These are phyloP conservation scores for Sclerotinia spermophila DNA, from an alignment of 2,329 filamentous ascomycete genomes.

Conservation along the genomic window DNA sequence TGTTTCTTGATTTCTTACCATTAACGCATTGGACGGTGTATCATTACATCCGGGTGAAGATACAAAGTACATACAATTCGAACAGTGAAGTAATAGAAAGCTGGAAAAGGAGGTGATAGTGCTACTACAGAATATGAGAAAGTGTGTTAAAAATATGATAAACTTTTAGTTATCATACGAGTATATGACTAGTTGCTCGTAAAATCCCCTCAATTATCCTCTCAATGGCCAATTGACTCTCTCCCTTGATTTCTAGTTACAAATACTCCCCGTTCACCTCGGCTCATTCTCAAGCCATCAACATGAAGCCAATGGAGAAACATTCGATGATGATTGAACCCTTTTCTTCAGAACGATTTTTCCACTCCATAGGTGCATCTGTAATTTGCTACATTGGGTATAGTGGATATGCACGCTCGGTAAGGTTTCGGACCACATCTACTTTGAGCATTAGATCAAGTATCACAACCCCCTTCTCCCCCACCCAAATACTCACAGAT, in stretches of 20 bases:
- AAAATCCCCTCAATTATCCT: neutral
- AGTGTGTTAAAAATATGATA: neutral
- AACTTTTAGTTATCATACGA: no score
- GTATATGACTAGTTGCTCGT: no score
- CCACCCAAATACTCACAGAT: neutral
- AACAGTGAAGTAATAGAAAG: neutral
- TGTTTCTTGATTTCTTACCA: no score
- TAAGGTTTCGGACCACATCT: neutral
- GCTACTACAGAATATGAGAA: no score
- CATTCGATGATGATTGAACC: neutral
- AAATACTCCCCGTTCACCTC: neutral
- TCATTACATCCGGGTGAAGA: no score
- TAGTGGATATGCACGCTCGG: neutral
- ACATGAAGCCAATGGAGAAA: neutral
- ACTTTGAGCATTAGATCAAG: slow-evolving; percentile 1
- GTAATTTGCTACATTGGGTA: neutral
- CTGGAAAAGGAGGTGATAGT: no score
- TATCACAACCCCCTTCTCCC: neutral
- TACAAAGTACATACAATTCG: no score
- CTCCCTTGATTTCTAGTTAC: neutral
- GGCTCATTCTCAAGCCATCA: neutral
- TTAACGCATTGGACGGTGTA: no score
- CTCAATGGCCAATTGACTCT: neutral
- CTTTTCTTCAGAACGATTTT: neutral
- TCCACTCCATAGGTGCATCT: neutral